Conservation (phyloP, 495 filamentous ascomycete species). For the Astrothelium macrocarpum region DNA sequence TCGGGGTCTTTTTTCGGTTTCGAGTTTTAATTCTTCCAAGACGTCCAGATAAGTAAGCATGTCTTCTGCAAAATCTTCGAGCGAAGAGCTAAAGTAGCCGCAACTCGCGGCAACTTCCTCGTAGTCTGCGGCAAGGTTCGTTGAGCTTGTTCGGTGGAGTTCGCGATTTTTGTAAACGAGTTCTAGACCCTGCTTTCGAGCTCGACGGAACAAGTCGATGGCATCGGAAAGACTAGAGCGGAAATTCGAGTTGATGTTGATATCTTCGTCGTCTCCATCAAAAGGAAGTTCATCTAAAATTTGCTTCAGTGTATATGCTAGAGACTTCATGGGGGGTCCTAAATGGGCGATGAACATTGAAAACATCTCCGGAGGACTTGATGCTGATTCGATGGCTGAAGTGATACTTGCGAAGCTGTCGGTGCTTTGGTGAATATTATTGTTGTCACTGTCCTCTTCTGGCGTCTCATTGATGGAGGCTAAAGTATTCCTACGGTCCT, state of each 20-base stretch:
- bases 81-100: slow-evolving; percentile 84
- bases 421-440: slow-evolving; percentile 17
- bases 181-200: slow-evolving; percentile 63
- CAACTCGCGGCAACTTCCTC: slow-evolving; percentile 95
- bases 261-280: slow-evolving; percentile 48
- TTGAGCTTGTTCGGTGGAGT: slow-evolving; percentile 49
- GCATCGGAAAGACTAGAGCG: slow-evolving; percentile 68
- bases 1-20: slow-evolving; percentile 45
- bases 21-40: slow-evolving; percentile 70
- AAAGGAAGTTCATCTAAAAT: slow-evolving; percentile 85
- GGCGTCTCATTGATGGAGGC: slow-evolving; percentile 58
- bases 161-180: slow-evolving; percentile 70
- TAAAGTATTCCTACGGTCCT: slow-evolving; percentile 31
- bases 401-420: background rate
- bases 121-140: slow-evolving; percentile 79
- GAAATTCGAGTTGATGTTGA: slow-evolving; percentile 69
- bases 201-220: slow-evolving; percentile 62
- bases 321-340: slow-evolving; percentile 87
- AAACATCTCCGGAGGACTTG: slow-evolving; percentile 69
- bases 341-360: slow-evolving; percentile 75
- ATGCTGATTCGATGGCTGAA: slow-evolving; percentile 19
- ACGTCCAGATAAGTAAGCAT: slow-evolving; percentile 73
- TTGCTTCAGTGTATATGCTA: slow-evolving; percentile 80
- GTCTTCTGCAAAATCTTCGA: slow-evolving; percentile 83
- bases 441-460: slow-evolving; percentile 47